A percentile compares a stretch with the other conserved stretches of the same genome.
Evolutionary conservation across 768 basidiomycete species (phyloP).

Genomic region (Paxillus rubicundulus): DNA sequence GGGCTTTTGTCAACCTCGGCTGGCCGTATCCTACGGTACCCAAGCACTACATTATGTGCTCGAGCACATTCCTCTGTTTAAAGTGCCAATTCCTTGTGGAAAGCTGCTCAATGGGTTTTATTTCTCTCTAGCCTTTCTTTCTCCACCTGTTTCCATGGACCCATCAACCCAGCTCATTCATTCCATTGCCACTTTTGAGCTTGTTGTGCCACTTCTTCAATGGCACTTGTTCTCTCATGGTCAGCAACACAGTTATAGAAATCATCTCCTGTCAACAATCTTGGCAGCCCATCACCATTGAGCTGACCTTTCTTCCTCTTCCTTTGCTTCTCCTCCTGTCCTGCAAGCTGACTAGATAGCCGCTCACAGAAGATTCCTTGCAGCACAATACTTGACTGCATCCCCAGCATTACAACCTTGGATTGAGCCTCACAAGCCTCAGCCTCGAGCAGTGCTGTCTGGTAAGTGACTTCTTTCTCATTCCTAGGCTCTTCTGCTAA

Average conservation of each 20-base stretch:
- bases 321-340: too few species aligned
- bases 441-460: not conserved
- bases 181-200: not conserved
- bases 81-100: not conserved
- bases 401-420: not conserved
- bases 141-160: constrained; percentile 15
- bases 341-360: too few species aligned
- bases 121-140: not conserved
- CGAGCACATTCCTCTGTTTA: too few species aligned
- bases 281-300: constrained; percentile 16
- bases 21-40: too few species aligned
- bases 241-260: constrained; percentile 12
- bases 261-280: constrained; percentile 18
- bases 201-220: constrained; percentile 1
- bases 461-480: too few species aligned
- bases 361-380: too few species aligned
- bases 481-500: too few species aligned
- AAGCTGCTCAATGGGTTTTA: not conserved
- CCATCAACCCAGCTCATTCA: constrained; percentile 5
- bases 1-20: too few species aligned
- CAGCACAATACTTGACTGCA: not conserved
- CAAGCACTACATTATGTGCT: too few species aligned
- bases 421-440: not conserved
- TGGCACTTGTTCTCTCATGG: not conserved
- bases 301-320: not conserved